Evolutionary conservation across 176 grass and related monocot genomes (phyloP).

Genomic region (Musa itinerans): DNA sequence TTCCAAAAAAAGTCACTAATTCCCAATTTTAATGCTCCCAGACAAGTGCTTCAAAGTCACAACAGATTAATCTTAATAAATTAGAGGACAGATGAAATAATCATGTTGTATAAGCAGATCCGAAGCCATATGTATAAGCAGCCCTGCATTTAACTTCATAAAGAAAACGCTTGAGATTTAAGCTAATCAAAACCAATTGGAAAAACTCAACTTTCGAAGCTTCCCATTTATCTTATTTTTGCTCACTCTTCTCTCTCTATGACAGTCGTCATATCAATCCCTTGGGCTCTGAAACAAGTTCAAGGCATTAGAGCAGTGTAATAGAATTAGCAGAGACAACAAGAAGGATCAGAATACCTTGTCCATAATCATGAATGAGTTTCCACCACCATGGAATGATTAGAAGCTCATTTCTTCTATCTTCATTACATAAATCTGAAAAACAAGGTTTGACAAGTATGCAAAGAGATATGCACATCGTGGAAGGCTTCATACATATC

Average conservation of each 20-base stretch:
- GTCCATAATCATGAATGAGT: slow-evolving; percentile 65
- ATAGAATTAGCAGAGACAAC: neutral
- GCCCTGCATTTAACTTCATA: no score
- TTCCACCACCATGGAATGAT: slow-evolving; percentile 56
- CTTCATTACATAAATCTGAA: neutral
- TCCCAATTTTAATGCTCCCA: no score
- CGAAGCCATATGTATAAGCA: neutral
- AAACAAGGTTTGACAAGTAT: neutral
- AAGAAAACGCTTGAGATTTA: neutral
- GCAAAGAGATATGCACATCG: neutral
- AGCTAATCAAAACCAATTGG: slow-evolving; percentile 64
- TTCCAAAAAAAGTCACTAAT: no score
- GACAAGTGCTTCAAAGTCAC: no score
- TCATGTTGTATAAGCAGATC: neutral
- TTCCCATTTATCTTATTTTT: slow-evolving; percentile 61
- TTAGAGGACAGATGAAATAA: no score
- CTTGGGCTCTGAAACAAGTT: slow-evolving; percentile 42
- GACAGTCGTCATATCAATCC: slow-evolving; percentile 44
- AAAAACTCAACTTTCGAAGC: slow-evolving; percentile 56
- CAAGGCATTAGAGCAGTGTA: slow-evolving; percentile 5
- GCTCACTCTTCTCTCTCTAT: slow-evolving; percentile 70
- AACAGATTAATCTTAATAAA: no score
- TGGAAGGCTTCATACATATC: neutral
- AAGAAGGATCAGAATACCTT: slow-evolving; percentile 30
- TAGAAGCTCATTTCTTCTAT: slow-evolving; percentile 65